Conservation (phyloP, 148 eudicot species). For the Selenicereus undatus region DNA sequence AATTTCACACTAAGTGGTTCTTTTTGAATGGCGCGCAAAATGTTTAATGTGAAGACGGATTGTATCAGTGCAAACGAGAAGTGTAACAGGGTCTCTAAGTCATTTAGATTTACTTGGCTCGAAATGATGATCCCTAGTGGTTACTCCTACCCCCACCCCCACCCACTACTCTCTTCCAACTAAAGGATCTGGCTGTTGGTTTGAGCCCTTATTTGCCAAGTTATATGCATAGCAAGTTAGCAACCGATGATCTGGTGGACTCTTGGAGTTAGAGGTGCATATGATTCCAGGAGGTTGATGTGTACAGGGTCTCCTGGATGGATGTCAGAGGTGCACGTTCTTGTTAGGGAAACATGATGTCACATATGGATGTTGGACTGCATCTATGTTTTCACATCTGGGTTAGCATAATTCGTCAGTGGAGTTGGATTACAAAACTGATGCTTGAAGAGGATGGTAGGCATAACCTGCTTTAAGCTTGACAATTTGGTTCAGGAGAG, state of each 20-base stretch:
- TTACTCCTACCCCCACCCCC: no score
- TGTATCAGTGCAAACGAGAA: background rate
- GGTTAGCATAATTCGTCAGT: background rate
- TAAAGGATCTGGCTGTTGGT: no score
- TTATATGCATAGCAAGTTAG: no score
- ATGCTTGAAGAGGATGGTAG: background rate
- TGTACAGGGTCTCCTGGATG: background rate
- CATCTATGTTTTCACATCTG: background rate
- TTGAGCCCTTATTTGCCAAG: background rate
- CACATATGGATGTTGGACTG: background rate
- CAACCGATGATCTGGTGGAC: no score
- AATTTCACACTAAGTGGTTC: background rate
- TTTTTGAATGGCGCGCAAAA: background rate
- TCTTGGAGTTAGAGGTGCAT: background rate
- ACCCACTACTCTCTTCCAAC: no score
- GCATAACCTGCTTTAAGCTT: background rate
- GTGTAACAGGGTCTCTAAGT: background rate
- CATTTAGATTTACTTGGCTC: no score
- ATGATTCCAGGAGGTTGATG: background rate
- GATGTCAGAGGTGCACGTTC: background rate
- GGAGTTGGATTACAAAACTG: background rate
- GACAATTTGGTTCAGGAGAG: background rate
- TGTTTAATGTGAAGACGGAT: constrained; percentile 12
- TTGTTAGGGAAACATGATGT: background rate
- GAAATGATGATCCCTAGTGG: no score